These are phyloP conservation scores for Termitomyces sp. DNA, from an alignment of 768 basidiomycete species.

Conservation along the genomic window DNA sequence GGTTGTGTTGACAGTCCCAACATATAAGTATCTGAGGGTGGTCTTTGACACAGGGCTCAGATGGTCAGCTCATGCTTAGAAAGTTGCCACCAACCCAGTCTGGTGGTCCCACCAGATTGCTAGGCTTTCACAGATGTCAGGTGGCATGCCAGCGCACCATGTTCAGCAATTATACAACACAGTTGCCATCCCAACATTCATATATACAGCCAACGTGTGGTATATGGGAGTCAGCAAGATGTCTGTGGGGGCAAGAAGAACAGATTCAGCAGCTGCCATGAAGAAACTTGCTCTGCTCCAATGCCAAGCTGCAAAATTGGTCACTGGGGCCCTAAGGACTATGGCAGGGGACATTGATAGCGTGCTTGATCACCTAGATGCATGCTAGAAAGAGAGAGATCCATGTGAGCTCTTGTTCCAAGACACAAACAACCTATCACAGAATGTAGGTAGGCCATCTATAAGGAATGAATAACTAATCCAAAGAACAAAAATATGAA, in stretches of 20 bases:
- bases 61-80: slow-evolving; percentile 11
- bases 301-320: not conserved
- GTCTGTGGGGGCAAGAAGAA: not conserved
- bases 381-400: no score
- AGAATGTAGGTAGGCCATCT: no score
- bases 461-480: no score
- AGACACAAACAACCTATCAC: no score
- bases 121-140: not conserved
- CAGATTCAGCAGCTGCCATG: not conserved
- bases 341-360: no score
- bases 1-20: not conserved
- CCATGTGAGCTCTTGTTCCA: no score
- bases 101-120: slow-evolving; percentile 2
- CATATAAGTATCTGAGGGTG: not conserved
- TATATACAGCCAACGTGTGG: slow-evolving; percentile 6
- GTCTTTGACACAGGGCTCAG: not conserved
- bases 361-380: no score
- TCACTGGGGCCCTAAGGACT: slow-evolving; percentile 2
- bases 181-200: slow-evolving; percentile 4
- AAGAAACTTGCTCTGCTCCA: slow-evolving; percentile 1
- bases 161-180: slow-evolving; percentile 4
- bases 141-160: no score
- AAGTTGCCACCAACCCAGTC: not conserved
- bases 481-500: no score
- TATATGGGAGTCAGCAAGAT: not conserved